Percentiles rank a stretch among this genome's conserved stretches.
phyloP scores from a whole-genome alignment of 306 rosid genomes.

The Fragaria ananassa region DNA sequence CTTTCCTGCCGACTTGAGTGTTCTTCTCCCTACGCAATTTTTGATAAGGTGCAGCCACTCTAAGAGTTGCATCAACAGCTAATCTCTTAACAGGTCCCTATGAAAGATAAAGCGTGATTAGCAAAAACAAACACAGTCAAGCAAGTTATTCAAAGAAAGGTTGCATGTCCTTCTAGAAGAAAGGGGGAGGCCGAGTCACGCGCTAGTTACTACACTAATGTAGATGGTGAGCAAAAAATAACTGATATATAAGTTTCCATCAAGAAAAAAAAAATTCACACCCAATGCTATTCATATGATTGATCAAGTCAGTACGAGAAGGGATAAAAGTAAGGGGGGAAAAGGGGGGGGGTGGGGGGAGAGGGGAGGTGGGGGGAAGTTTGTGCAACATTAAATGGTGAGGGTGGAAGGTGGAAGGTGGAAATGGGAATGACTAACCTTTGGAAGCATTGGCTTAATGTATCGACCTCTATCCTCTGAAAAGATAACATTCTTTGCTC shows the following conservation, averaged over 20 bases:
- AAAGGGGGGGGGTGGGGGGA: no score
- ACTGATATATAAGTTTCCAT: neutral
- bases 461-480: constrained; percentile 98
- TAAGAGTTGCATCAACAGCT: constrained; percentile 98
- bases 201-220: neutral
- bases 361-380: no score
- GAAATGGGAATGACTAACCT: constrained; percentile 39
- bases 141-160: neutral
- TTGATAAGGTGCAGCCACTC: constrained; percentile 98
- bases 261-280: neutral
- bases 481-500: constrained; percentile 97
- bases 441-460: constrained; percentile 95
- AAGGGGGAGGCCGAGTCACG: neutral
- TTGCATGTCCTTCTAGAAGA: neutral
- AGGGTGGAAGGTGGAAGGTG: neutral
- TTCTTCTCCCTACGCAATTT: constrained; percentile 84
- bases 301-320: neutral
- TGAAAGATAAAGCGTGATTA: constrained; percentile 16
- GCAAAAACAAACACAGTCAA: constrained; percentile 11
- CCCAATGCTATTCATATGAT: neutral
- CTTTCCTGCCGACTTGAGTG: constrained; percentile 66
- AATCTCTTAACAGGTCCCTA: constrained; percentile 92
- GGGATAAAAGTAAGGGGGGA: neutral
- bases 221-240: neutral
- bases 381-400: neutral